Evolutionary conservation across 208 protist species (phyloP).

Genomic region (Leishmania major): DNA sequence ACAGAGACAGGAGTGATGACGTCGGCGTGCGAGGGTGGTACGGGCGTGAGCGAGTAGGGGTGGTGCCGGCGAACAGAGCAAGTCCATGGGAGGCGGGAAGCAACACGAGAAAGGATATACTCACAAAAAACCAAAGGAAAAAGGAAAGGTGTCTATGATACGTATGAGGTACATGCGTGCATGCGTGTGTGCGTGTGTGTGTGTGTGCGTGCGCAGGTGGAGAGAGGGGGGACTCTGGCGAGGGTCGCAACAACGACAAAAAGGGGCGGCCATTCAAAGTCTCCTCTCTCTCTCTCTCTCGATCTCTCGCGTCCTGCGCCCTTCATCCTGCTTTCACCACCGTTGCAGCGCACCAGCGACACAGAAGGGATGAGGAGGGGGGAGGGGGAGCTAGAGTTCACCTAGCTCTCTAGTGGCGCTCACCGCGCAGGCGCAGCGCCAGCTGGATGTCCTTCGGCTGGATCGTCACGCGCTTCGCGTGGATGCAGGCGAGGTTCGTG

Average conservation of each 20-base stretch:
- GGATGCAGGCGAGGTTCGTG: slow-evolving; percentile 89
- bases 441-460: slow-evolving; percentile 79
- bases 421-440: slow-evolving; percentile 54
- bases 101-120: not conserved
- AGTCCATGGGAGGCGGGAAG: not conserved
- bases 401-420: slow-evolving; percentile 39
- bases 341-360: not conserved
- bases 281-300: not conserved
- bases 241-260: too few species aligned
- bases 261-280: not conserved
- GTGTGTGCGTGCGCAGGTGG: not conserved
- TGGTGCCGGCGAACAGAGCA: not conserved
- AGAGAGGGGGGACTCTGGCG: not conserved
- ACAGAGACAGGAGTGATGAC: too few species aligned
- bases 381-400: not conserved
- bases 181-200: not conserved
- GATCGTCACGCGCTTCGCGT: slow-evolving; percentile 88
- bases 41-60: too few species aligned
- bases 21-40: too few species aligned
- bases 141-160: not conserved
- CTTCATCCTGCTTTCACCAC: not conserved
- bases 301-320: not conserved
- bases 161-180: not conserved
- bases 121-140: not conserved
- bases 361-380: not conserved